Base-by-base conservation (phyloP, 495 filamentous ascomycete genomes). In the Lepidopterella palustris region DNA sequence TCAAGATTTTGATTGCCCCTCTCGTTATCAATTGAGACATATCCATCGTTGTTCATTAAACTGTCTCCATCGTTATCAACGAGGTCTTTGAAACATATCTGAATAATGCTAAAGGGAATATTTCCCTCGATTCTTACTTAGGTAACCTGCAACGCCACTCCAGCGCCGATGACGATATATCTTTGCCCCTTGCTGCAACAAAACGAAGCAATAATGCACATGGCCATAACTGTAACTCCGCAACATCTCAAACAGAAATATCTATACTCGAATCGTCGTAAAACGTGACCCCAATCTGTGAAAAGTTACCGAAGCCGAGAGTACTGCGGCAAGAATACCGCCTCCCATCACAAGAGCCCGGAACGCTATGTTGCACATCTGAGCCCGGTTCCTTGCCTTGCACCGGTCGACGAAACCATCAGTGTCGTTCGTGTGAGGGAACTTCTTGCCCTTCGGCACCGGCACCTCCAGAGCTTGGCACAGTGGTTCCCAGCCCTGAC, bases 401-500 rank as follows among this genome's bases (percentile, higher is more conserved):
- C 80, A 84, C 52, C 83, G 76, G 53, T 78, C 74, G 66, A 83
- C 80, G 70, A 86, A 86, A 61, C 81, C 78, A 65, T 67, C 82
- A 72, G 71, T 66, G 56, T 80, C 78, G 60, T 80, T 78, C 15
- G 73, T 73, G 52, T 73, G 70, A 6, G 78, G 78, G 63, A 79
- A 80, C 28, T 68, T 68, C 59, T 67, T 63, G 26, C 77, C 79
- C 61, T 79, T 71, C 8, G 86, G 86, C 6, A 83, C 70, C 5
- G 77, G 74, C 54, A 82, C 77, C 35, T 80, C 84, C 0, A 87
- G 76, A 72, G 87, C 87, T 55, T 83, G 75, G 73, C 84, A 87
- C 18, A 89, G 75, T 9, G 84, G 84, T 25, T 68, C 81, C 85
- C 85, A 87, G 55, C 86, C 86, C 45, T 85, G 78, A 48, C 78